phyloP scores from a whole-genome alignment of 2,329 filamentous ascomycete genomes.

The Calonectria hawksworthii region DNA sequence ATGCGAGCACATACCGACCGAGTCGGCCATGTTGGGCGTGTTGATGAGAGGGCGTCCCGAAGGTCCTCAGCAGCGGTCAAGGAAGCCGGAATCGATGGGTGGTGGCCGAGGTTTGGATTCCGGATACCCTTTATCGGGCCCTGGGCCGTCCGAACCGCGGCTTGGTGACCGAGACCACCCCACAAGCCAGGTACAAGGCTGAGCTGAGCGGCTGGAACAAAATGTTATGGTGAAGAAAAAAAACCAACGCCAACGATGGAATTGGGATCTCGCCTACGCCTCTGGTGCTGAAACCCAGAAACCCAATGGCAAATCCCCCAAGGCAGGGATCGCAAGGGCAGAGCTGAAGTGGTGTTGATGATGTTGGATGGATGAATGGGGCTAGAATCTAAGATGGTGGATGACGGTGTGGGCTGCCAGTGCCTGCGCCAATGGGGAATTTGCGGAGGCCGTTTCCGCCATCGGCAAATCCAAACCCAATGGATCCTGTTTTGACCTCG shows the following conservation, averaged over 20 bases:
- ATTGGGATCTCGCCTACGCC: slow-evolving; percentile 26
- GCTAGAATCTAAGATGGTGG: slow-evolving; percentile 14
- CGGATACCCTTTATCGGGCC: slow-evolving; percentile 44
- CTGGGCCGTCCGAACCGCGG: slow-evolving; percentile 46
- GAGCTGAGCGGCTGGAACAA: neutral
- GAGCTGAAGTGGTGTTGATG: slow-evolving; percentile 7
- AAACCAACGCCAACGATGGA: slow-evolving; percentile 4
- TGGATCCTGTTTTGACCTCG: slow-evolving; percentile 29
- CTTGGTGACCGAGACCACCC: slow-evolving; percentile 47
- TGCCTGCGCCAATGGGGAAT: slow-evolving; percentile 9
- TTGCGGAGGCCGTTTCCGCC: slow-evolving; percentile 31
- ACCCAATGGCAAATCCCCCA: slow-evolving; percentile 32
- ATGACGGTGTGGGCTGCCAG: slow-evolving; percentile 12
- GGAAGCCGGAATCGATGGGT: slow-evolving; percentile 31
- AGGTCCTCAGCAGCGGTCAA: slow-evolving; percentile 35
- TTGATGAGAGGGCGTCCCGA: slow-evolving; percentile 29
- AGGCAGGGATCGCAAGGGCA: neutral
- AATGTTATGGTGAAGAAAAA: slow-evolving; percentile 17
- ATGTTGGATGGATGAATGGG: slow-evolving; percentile 23
- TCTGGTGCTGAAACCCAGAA: slow-evolving; percentile 34
- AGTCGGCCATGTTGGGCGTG: slow-evolving; percentile 45
- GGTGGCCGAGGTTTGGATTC: slow-evolving; percentile 33
- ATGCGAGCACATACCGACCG: slow-evolving; percentile 45
- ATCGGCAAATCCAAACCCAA: slow-evolving; percentile 28
- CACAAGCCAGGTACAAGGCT: slow-evolving; percentile 29